These are phyloP conservation scores for Ascochyta koolunga DNA, from an alignment of 2,329 filamentous ascomycete species.

Conservation along the genomic window DNA sequence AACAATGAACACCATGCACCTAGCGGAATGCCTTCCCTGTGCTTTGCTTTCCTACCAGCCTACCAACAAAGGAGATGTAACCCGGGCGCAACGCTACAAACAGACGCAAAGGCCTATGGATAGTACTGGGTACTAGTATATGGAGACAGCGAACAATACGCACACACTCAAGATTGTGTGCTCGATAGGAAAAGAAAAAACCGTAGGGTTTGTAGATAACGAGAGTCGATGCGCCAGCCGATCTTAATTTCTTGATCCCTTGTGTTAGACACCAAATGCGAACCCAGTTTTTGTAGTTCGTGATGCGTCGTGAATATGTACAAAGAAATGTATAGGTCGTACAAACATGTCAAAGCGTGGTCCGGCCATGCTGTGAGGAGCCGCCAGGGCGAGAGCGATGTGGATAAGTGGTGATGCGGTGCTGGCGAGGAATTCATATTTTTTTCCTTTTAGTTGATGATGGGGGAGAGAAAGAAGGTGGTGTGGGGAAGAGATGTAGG, in stretches of 20 bases:
- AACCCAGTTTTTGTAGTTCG: neutral
- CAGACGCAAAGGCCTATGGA: neutral
- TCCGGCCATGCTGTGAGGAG: conserved; percentile 2
- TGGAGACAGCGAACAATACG: neutral
- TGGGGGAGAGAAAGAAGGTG: conserved; percentile 26
- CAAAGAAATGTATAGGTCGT: conserved; percentile 7
- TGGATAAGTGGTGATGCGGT: neutral
- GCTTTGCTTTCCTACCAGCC: neutral
- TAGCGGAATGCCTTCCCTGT: neutral
- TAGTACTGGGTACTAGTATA: neutral
- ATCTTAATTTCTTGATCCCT: neutral
- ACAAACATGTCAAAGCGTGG: neutral
- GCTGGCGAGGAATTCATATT: neutral
- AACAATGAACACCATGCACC: neutral
- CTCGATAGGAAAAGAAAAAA: neutral
- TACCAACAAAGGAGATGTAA: conserved; percentile 3
- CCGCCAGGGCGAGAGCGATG: neutral
- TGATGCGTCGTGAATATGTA: conserved; percentile 17
- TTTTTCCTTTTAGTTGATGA: conserved; percentile 9
- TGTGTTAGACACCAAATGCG: conserved; percentile 1
- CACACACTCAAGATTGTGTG: neutral
- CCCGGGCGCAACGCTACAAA: neutral
- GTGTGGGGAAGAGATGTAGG: conserved; percentile 45
- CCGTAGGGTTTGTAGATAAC: neutral
- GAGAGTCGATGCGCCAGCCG: neutral